Conservation (phyloP, 306 rosid genomes). For the Citrullus colocynthis region DNA sequence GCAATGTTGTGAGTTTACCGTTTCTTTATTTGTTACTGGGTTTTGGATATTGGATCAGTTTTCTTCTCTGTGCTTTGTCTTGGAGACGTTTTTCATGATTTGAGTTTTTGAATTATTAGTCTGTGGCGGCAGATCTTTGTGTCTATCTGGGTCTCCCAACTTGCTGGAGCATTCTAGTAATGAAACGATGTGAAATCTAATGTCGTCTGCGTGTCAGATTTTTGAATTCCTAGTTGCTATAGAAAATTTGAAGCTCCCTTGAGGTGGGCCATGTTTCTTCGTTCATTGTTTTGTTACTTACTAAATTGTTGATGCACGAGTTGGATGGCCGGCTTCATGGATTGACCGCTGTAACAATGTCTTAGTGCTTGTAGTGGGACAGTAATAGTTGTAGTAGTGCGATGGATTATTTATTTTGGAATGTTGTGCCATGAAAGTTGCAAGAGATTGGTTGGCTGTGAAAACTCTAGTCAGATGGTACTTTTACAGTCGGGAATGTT, state of each 20-base stretch:
- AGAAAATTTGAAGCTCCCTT: background rate
- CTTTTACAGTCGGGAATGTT: background rate
- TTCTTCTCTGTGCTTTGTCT: background rate
- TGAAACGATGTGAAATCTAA: background rate
- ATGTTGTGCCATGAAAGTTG: background rate
- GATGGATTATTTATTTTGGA: background rate
- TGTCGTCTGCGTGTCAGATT: background rate
- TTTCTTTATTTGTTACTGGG: background rate
- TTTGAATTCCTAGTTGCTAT: background rate
- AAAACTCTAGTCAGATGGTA: background rate
- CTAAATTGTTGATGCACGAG: background rate
- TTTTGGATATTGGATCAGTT: background rate
- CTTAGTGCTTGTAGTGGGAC: background rate
- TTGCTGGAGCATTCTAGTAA: background rate
- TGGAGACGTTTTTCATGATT: background rate
- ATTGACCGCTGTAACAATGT: background rate
- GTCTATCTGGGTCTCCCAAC: conserved; percentile 1
- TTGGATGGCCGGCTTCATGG: background rate
- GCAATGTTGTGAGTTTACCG: conserved; percentile 69
- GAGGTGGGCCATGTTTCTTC: background rate
- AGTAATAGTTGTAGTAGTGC: background rate
- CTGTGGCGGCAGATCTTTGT: conserved; percentile 11
- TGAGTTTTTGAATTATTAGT: background rate
- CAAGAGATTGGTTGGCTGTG: background rate
- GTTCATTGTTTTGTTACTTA: background rate